These are phyloP conservation scores for Pistacia vera DNA, from an alignment of 345 rosid species.

Conservation along the genomic window DNA sequence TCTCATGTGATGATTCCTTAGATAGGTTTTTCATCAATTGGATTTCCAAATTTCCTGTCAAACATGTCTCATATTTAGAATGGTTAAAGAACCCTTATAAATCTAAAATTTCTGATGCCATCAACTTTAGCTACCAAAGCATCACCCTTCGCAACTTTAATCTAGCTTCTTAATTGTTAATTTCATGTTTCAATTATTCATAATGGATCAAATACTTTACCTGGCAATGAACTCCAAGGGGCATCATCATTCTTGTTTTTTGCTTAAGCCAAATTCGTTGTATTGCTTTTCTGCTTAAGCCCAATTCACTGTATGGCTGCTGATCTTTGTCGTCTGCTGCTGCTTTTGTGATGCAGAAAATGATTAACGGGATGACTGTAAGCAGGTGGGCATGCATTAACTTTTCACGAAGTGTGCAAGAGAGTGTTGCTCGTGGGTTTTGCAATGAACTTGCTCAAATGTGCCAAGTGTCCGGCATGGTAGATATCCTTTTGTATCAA, in stretches of 20 bases:
- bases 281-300: background rate
- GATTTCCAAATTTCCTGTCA: background rate
- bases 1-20: background rate
- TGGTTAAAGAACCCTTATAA: background rate
- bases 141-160: background rate
- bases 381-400: constrained; percentile 96
- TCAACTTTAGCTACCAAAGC: background rate
- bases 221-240: background rate
- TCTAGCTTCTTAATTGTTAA: background rate
- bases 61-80: background rate
- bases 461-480: constrained; percentile 99
- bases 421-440: constrained; percentile 86
- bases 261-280: background rate
- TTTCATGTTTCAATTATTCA: background rate
- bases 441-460: constrained; percentile 93
- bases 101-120: background rate
- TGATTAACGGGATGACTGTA: constrained; percentile 98
- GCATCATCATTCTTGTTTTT: background rate
- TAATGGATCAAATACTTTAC: background rate
- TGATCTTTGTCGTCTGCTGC: constrained; percentile 9
- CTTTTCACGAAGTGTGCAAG: constrained; percentile 96
- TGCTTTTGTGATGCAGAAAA: constrained; percentile 55
- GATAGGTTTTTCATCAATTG: constrained; percentile 4
- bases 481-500: constrained; percentile 25
- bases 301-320: background rate